Percentiles rank a stretch among this genome's conserved stretches.
Evolutionary conservation across 1,284 basidiomycete species (phyloP).

Genomic region (Cryptococcus sp.): DNA sequence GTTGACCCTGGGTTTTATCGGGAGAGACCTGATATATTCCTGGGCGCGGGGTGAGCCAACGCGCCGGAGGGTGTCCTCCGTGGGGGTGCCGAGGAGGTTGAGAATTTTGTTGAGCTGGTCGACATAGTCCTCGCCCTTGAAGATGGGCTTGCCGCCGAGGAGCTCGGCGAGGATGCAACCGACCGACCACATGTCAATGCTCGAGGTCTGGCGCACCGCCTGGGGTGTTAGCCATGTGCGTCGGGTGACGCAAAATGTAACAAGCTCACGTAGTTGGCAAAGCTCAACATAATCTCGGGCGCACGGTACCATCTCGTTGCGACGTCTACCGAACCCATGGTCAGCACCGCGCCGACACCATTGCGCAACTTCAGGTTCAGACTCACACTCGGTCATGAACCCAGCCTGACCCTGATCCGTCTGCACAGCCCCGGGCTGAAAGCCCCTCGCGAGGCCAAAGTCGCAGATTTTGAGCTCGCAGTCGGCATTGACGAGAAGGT

Average conservation of each 20-base stretch:
- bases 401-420: constrained; percentile 72
- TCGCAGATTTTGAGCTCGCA: constrained; percentile 98
- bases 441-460: constrained; percentile 94
- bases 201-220: constrained; percentile 52
- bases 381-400: constrained; percentile 94
- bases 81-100: constrained; percentile 94
- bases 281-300: constrained; percentile 96
- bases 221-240: not conserved
- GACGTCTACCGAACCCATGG: constrained; percentile 53
- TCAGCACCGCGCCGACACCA: not conserved
- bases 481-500: constrained; percentile 95
- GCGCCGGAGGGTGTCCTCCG: constrained; percentile 89
- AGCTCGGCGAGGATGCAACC: constrained; percentile 98
- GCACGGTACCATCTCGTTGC: constrained; percentile 97
- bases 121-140: constrained; percentile 97
- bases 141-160: constrained; percentile 94
- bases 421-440: constrained; percentile 69
- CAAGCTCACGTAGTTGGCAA: constrained; percentile 80
- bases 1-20: constrained; percentile 90
- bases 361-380: not conserved
- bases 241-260: not conserved
- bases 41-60: constrained; percentile 83
- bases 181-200: constrained; percentile 93
- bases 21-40: constrained; percentile 90
- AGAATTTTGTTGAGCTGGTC: constrained; percentile 99